Evolutionary conservation across 140 eudicot genomes (phyloP), one percentile per base, ranked within the genome.

Genomic region (Bidens hawaiensis): DNA sequence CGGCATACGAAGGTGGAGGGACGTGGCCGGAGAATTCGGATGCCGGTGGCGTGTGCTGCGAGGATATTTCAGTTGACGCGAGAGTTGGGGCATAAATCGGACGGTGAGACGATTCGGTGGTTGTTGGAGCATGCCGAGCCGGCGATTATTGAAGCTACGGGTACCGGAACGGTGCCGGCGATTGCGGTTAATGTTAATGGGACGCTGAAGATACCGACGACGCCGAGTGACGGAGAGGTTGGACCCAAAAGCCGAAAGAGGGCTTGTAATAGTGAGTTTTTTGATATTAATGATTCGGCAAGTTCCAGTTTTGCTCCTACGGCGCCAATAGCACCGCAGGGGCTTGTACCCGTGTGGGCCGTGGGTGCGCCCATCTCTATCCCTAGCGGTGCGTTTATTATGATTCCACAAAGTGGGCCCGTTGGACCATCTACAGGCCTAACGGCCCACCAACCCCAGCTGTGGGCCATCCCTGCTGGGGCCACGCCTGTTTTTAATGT

Each of bases 101-200:
- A 79, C 24, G 84, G 84, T 0, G 84, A 79, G 18, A 79, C 84
- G 47, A 75, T 79, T 15, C 70, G 87, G 43, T 89, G 97, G 97
- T 71, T 89, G 26, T 77, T 89, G 10, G 95, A 89, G 40, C 85
- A 87, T 8, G 95, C 95, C 2, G 97, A 89, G 67, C 89, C 86
- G 24, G 91, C 95, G 4, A 89, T 89, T 10, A 83, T 89, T 26
- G 74, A 83, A 52, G 95, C 97, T 1, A 89, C 97, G 1, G 95
- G 97, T 0, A 89, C 95, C 2, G 97, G 97, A 1, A 89, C 97
- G 16, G 72, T 89, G 0, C 97, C 97, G n/a, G 97, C 97, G n/a
- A 89, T 89, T 8, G 97, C 95, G 1, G 95, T 89, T 3, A 82
- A 79, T 14, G 97, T 85, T 11, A 89, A 89, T 68, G 97, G 97